A percentile compares a stretch with the other conserved stretches of the same genome.
These are phyloP conservation scores for Castanea sativa DNA, from an alignment of 306 rosid genomes.

Conservation along the genomic window DNA sequence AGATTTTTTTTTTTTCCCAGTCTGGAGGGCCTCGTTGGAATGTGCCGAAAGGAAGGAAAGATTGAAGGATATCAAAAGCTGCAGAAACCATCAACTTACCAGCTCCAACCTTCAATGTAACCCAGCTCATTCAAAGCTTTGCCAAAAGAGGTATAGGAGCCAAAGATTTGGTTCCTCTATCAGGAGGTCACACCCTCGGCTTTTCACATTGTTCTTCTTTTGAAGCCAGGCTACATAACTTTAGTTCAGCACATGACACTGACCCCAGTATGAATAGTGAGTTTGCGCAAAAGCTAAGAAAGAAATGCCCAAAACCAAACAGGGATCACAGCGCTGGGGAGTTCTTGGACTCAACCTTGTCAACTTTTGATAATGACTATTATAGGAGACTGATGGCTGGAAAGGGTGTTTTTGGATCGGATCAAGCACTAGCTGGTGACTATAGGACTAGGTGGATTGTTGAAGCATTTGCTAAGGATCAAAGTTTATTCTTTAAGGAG, in stretches of 20 bases:
- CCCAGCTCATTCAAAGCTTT: slow-evolving; percentile 55
- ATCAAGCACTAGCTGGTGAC: slow-evolving; percentile 59
- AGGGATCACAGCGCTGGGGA: slow-evolving; percentile 45
- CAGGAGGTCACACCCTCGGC: slow-evolving; percentile 79
- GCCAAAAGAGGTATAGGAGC: slow-evolving; percentile 57
- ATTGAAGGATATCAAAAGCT: slow-evolving; percentile 66
- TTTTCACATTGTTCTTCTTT: slow-evolving; percentile 72
- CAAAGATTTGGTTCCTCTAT: slow-evolving; percentile 68
- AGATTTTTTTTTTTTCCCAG: slow-evolving; percentile 13
- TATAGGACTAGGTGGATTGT: slow-evolving; percentile 63
- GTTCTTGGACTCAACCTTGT: slow-evolving; percentile 61
- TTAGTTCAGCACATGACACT: slow-evolving; percentile 40
- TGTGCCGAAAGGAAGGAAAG: slow-evolving; percentile 75
- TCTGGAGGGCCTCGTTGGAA: slow-evolving; percentile 74
- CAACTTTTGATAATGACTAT: slow-evolving; percentile 70
- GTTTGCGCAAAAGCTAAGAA: slow-evolving; percentile 41
- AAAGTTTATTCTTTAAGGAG: slow-evolving; percentile 52
- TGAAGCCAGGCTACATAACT: slow-evolving; percentile 41
- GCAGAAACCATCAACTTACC: slow-evolving; percentile 62
- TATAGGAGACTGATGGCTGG: slow-evolving; percentile 47
- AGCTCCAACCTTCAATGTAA: slow-evolving; percentile 54
- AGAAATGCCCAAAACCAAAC: slow-evolving; percentile 48
- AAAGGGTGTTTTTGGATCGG: slow-evolving; percentile 63
- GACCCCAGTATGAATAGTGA: slow-evolving; percentile 54
- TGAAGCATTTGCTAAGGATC: slow-evolving; percentile 63